Percentiles rank a stretch among this genome's conserved stretches.
These are phyloP conservation scores for Periconia macrospinosa DNA, from an alignment of 2,329 filamentous ascomycete genomes.

Conservation along the genomic window DNA sequence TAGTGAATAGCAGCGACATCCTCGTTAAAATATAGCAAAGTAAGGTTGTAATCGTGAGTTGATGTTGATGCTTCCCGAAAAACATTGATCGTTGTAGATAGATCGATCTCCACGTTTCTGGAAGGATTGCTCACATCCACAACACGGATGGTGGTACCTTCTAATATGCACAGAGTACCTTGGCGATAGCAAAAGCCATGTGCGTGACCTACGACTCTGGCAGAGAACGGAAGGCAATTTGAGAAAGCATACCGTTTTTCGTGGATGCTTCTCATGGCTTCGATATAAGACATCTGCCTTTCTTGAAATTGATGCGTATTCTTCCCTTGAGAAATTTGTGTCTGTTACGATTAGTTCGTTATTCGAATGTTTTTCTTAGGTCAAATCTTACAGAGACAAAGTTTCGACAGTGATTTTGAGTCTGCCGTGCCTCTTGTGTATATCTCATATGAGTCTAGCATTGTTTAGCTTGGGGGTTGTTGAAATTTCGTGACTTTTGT, in stretches of 20 bases:
- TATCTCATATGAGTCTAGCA: conserved; percentile 45
- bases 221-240: conserved; percentile 63
- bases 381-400: neutral
- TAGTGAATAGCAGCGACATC: conserved; percentile 31
- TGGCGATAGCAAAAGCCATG: conserved; percentile 64
- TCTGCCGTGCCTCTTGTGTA: conserved; percentile 50
- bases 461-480: neutral
- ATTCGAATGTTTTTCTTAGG: neutral
- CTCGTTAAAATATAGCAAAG: conserved; percentile 38
- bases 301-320: conserved; percentile 40
- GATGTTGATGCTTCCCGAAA: conserved; percentile 6
- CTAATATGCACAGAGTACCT: conserved; percentile 67
- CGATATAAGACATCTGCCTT: conserved; percentile 49
- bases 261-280: conserved; percentile 61
- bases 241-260: conserved; percentile 64
- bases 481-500: conserved; percentile 16
- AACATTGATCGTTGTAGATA: conserved; percentile 18
- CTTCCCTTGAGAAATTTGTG: neutral
- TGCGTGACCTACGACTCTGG: conserved; percentile 61
- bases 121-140: conserved; percentile 55
- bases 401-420: conserved; percentile 22
- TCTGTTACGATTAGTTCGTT: neutral
- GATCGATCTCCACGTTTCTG: conserved; percentile 18
- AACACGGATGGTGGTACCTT: conserved; percentile 57
- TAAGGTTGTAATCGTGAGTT: conserved; percentile 44